Evolutionary conservation across 2,329 filamentous ascomycete genomes (phyloP).

Genomic region (Fusarium verticillioides): DNA sequence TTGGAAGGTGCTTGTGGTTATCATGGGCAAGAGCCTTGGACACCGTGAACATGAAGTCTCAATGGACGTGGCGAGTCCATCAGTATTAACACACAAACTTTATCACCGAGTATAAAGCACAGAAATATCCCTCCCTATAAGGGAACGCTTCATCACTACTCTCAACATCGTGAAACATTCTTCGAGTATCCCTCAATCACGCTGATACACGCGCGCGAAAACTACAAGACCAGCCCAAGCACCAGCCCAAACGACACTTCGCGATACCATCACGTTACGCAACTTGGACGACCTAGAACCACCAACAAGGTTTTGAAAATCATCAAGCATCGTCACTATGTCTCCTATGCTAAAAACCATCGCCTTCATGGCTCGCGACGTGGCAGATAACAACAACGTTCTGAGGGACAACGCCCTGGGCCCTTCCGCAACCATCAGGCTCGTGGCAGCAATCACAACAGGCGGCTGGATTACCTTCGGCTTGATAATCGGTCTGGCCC

Average conservation of each 20-base stretch:
- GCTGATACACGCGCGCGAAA: background rate
- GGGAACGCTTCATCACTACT: background rate
- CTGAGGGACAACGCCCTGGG: conserved; percentile 15
- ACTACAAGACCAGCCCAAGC: background rate
- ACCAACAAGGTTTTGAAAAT: background rate
- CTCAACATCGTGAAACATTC: background rate
- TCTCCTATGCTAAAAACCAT: background rate
- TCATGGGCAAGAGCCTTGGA: background rate
- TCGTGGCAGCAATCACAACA: conserved; percentile 43
- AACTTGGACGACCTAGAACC: background rate
- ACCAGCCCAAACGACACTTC: background rate
- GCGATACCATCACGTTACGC: background rate
- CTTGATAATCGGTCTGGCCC: conserved; percentile 46
- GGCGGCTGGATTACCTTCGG: conserved; percentile 48
- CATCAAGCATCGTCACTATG: background rate
- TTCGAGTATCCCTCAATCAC: conserved; percentile 12
- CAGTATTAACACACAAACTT: background rate
- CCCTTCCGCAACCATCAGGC: conserved; percentile 21
- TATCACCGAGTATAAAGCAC: background rate
- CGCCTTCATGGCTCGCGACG: background rate
- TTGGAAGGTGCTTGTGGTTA: background rate
- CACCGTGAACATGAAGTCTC: background rate
- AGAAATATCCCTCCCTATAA: background rate
- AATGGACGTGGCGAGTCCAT: background rate
- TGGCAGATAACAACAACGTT: background rate